Base-by-base conservation (phyloP, 768 basidiomycete species). In the Suillus subalutaceus region DNA sequence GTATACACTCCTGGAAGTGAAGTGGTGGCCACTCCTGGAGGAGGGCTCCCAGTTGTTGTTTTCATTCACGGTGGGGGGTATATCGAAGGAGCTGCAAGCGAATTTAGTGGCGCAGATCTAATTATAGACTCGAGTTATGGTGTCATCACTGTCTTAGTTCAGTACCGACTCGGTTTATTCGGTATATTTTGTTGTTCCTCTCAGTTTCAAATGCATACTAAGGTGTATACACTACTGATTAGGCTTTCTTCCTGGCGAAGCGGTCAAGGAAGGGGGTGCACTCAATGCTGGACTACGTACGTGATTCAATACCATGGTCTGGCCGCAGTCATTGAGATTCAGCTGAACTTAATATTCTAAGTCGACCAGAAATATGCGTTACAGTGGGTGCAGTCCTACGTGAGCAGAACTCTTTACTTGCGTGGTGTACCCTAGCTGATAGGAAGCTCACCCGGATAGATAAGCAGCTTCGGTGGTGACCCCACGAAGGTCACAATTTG, bases 211-310 rank as follows among this genome's bases (percentile, higher is more conserved):
- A 52, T 52, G 16, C 7, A 16, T 52, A 15, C 50, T 52, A 7
- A 52, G 26, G 26, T 56, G 32, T 15, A 16, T 53, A 26, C 37
- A 16, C n/a, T 43, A 9, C 46, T 9, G 2, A 56, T 18, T 26
- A 70, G 84, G 84, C 7, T 86, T 85, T 71, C 70, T 86, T 40
- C 65, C 84, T 26, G 83, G 85, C 0, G 65, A 72, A 43, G 69
- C 78, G 38, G 79, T 85, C 7, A 81, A 85, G 62, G 69, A 75
- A 9, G 73, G 74, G 10, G 85, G 85, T 8, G 79, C 67, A 3
- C 69, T 84, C 63, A 86, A 86, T 57, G 83, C 81, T 18, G 85
- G 84, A 23, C 68, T 86, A 59, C 72, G 85, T 85, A 65, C 62
- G 82, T 77, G 32, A 18, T 26, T 26, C 26, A 26, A 26, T 35